Percentiles rank a stretch among this genome's conserved stretches.
These are phyloP conservation scores for Umbelopsis sp. DNA, from an alignment of 192 early-diverging fungal genomes.

Conservation along the genomic window DNA sequence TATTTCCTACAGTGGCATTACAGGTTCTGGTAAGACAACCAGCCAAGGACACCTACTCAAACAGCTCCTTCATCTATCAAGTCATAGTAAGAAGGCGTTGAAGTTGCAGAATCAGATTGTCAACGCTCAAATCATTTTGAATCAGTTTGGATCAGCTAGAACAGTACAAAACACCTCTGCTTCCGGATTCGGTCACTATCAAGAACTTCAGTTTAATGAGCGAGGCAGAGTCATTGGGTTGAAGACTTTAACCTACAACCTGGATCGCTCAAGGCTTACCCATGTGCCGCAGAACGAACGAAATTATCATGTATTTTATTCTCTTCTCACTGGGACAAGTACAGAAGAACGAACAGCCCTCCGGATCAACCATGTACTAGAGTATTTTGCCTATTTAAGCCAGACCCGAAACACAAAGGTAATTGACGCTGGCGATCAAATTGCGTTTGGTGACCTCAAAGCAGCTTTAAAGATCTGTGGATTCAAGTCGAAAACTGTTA, in stretches of 20 bases:
- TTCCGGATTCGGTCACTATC: conserved; percentile 78
- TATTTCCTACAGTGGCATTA: conserved; percentile 68
- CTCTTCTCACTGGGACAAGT: conserved; percentile 78
- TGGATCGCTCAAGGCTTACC: conserved; percentile 66
- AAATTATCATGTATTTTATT: conserved; percentile 81
- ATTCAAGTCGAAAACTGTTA: conserved; percentile 65
- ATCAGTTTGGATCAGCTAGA: conserved; percentile 77
- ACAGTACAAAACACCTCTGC: conserved; percentile 66
- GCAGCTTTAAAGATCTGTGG: conserved; percentile 62
- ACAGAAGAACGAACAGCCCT: conserved; percentile 69
- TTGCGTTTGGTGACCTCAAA: conserved; percentile 67
- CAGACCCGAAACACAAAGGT: conserved; percentile 21
- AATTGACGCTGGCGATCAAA: conserved; percentile 43
- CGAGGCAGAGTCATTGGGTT: conserved; percentile 80
- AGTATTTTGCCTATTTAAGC: conserved; percentile 59
- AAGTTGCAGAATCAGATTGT: conserved; percentile 72
- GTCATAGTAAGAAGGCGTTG: conserved; percentile 73
- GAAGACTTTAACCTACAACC: conserved; percentile 72
- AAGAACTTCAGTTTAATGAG: conserved; percentile 90
- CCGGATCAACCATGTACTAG: conserved; percentile 56
- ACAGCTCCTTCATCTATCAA: conserved; percentile 75
- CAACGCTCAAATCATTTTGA: conserved; percentile 69
- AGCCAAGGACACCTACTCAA: conserved; percentile 69
- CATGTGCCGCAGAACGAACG: conserved; percentile 54
- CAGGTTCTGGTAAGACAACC: conserved; percentile 86